Base-by-base conservation (phyloP, 2,329 filamentous ascomycete genomes). In the Penicillium occitanis region DNA sequence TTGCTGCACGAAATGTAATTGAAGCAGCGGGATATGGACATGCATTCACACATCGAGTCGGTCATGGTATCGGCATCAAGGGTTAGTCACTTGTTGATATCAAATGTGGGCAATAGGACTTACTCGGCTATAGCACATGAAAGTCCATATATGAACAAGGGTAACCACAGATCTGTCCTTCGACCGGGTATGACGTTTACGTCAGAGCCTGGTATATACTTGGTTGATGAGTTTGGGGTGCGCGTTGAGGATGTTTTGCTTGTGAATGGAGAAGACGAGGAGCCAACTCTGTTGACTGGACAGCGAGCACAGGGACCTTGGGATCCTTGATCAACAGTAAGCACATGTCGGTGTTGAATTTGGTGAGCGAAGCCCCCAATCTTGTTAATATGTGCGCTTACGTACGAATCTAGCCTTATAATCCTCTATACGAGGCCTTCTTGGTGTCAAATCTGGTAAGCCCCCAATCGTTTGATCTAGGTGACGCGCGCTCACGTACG, bases 11-110 rank as follows among this genome's bases (percentile, higher is more conserved):
- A 1, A 75, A 76, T 0, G 79, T 89, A 22, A 89, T 89, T 60
- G 80, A 83, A 13, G 73, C 82, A 11, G 86, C 85, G 0, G 87
- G 86, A 0, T 89, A 89, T 66, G 86, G 84, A 0, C 76, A 82
- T 22, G 81, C 80, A 0, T 89, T 89, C 68, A 89, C 87, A 1
- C 87, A 89, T 69, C 82, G 87, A 1, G 77, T 89, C 0, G 87
- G 87, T 0, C 87, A 90, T 70, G 85, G 87, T 1, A 88, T 90
- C 58, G 87, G 87, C 0, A 88, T 90, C 72, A 89, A 89, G 75
- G 87, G 72, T 73, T 13, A 55, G 63, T 57, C 51, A n/a, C 8
- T 13, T n/a, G 14, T 19, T 30, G 35, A 35, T 19, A 55, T 35
- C 7, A 19, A 17, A 5, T 37, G 51, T 1, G 30, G n/a, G 6